Conservation (phyloP, 2,329 filamentous ascomycete species). For the Neonectria ditissima region DNA sequence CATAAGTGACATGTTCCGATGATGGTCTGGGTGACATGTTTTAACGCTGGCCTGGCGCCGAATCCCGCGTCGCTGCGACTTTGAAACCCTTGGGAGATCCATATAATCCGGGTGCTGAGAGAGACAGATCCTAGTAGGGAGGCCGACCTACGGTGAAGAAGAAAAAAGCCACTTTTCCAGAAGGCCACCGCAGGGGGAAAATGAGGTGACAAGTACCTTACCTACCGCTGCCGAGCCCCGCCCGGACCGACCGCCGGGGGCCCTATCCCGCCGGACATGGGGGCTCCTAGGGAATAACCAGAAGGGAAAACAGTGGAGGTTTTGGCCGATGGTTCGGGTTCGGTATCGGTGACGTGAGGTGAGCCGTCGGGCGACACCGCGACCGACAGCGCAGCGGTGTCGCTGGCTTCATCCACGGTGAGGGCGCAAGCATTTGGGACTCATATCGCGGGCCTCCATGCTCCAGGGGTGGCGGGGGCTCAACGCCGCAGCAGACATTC, state of each 20-base stretch:
- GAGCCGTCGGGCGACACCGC: background rate
- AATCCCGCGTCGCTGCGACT: slow-evolving; percentile 26
- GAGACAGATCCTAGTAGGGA: no score
- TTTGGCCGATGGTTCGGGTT: background rate
- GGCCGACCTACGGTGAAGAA: slow-evolving; percentile 12
- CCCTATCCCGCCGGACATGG: slow-evolving; percentile 11
- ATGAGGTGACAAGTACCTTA: slow-evolving; percentile 44
- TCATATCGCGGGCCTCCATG: background rate
- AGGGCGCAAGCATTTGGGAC: background rate
- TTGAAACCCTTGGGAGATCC: slow-evolving; percentile 11
- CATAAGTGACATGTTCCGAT: slow-evolving; percentile 29
- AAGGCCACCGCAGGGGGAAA: slow-evolving; percentile 21
- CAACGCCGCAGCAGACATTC: slow-evolving; percentile 17
- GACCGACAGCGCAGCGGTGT: slow-evolving; percentile 13
- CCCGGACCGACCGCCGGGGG: slow-evolving; percentile 39
- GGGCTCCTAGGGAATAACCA: background rate
- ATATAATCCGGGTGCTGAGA: no score
- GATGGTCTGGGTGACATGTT: slow-evolving; percentile 26
- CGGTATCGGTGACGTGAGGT: slow-evolving; percentile 13
- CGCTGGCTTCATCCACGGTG: slow-evolving; percentile 6
- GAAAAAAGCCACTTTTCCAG: background rate
- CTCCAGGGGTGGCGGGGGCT: slow-evolving; percentile 17
- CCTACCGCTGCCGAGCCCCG: slow-evolving; percentile 37
- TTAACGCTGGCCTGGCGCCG: slow-evolving; percentile 28
- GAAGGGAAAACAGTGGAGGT: background rate